A percentile compares a stretch with the other conserved stretches of the same genome.
These are phyloP conservation scores for Trichosporon asahii DNA, from an alignment of 1,284 basidiomycete genomes.

Conservation along the genomic window DNA sequence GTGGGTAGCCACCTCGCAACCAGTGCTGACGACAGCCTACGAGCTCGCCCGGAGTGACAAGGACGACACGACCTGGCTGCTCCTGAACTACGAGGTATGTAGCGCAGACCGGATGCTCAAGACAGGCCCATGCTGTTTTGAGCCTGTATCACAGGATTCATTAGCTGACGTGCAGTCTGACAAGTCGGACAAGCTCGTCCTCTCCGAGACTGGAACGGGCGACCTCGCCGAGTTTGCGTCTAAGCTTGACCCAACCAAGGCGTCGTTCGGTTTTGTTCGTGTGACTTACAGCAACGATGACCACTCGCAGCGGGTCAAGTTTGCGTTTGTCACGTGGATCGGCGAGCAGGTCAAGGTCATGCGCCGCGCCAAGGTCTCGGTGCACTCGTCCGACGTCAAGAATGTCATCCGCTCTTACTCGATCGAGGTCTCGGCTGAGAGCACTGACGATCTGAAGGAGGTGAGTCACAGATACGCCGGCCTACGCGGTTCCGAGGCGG, in stretches of 20 bases:
- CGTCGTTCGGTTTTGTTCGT: slow-evolving; percentile 77
- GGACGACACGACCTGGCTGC: slow-evolving; percentile 76
- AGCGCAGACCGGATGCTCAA: not conserved
- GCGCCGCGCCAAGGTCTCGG: slow-evolving; percentile 87
- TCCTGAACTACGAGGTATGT: slow-evolving; percentile 77
- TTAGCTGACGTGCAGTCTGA: slow-evolving; percentile 58
- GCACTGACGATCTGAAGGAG: slow-evolving; percentile 75
- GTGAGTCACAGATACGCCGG: slow-evolving; percentile 49
- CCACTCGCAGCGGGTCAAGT: slow-evolving; percentile 79
- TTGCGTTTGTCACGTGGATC: slow-evolving; percentile 85
- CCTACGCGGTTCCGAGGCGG: not conserved
- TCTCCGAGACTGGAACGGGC: slow-evolving; percentile 72
- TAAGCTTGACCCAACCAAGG: slow-evolving; percentile 67
- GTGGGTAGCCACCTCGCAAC: slow-evolving; percentile 53
- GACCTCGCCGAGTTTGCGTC: slow-evolving; percentile 72
- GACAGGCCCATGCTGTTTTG: too few species aligned
- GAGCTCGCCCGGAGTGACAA: slow-evolving; percentile 77
- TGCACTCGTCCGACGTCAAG: slow-evolving; percentile 82
- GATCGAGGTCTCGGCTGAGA: slow-evolving; percentile 76
- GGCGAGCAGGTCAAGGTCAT: slow-evolving; percentile 79
- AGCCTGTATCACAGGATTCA: too few species aligned
- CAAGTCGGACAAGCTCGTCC: slow-evolving; percentile 72
- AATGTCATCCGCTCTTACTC: slow-evolving; percentile 70
- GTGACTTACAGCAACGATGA: slow-evolving; percentile 71
- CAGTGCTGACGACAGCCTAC: slow-evolving; percentile 62